These are phyloP conservation scores for Batkoa obscura DNA, from an alignment of 371 early-diverging fungal species.

Conservation along the genomic window DNA sequence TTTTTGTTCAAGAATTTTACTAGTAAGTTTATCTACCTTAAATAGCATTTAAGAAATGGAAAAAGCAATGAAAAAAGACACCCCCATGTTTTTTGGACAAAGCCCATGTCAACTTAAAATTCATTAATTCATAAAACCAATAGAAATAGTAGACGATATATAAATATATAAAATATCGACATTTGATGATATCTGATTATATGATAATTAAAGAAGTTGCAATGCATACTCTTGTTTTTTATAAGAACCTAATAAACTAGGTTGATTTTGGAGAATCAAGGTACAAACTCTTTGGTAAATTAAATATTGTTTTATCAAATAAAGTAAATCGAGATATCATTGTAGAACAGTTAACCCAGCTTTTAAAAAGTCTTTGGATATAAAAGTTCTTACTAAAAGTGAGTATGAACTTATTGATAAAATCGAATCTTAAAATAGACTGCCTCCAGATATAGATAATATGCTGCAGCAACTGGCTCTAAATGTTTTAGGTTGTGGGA, in stretches of 20 bases:
- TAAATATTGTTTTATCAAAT: neutral
- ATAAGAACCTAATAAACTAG: neutral
- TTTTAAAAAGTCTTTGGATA: neutral
- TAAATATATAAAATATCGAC: neutral
- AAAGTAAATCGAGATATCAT: neutral
- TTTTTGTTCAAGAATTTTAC: too few species aligned
- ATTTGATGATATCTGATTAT: neutral
- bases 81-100: too few species aligned
- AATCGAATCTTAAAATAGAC: neutral
- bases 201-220: neutral
- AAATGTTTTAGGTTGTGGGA: conserved; percentile 1
- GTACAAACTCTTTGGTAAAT: neutral
- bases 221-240: neutral
- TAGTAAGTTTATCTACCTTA: too few species aligned
- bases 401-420: neutral
- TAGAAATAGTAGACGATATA: too few species aligned
- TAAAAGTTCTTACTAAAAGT: neutral
- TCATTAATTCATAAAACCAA: too few species aligned
- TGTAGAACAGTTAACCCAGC: neutral
- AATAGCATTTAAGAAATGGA: too few species aligned
- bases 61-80: too few species aligned
- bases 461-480: neutral
- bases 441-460: neutral
- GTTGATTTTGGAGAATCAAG: neutral
- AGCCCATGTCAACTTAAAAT: too few species aligned